These are phyloP conservation scores for Arachnomyces sp. DNA, from an alignment of 2,329 filamentous ascomycete species.

Conservation along the genomic window DNA sequence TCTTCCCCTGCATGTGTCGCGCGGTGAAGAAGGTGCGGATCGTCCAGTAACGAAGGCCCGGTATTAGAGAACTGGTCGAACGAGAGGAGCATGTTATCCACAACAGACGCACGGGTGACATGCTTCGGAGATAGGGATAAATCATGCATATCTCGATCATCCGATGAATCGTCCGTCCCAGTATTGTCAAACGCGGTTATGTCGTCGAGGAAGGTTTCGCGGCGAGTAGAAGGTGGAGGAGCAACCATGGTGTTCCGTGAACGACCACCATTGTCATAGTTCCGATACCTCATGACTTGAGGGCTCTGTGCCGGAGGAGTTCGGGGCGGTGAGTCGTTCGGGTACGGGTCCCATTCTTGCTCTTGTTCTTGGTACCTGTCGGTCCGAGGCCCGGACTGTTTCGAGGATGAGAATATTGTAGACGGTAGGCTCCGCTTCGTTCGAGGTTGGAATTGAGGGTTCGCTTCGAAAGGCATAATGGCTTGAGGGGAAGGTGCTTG, in stretches of 20 bases:
- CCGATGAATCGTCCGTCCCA: conserved; percentile 18
- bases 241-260: no score
- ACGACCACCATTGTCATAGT: conserved; percentile 12
- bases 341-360: conserved; percentile 20
- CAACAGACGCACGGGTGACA: conserved; percentile 79
- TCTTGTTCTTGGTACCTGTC: conserved; percentile 19
- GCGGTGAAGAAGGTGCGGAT: conserved; percentile 21
- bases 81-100: conserved; percentile 91
- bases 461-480: no score
- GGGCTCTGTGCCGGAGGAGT: conserved; percentile 32
- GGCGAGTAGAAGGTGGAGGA: conserved; percentile 25
- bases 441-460: no score
- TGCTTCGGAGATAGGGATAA: conserved; percentile 69
- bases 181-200: conserved; percentile 25
- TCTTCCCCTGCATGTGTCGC: conserved; percentile 3
- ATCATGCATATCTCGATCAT: conserved; percentile 57
- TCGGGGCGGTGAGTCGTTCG: conserved; percentile 29
- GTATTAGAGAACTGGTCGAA: conserved; percentile 68
- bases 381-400: conserved; percentile 11
- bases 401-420: conserved; percentile 3
- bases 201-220: conserved; percentile 35
- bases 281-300: conserved; percentile 21
- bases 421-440: no score
- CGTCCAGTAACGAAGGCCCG: conserved; percentile 27
- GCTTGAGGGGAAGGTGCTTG: no score